These are phyloP conservation scores for Saraca asoca DNA, from an alignment of 331 rosid genomes.

Conservation along the genomic window DNA sequence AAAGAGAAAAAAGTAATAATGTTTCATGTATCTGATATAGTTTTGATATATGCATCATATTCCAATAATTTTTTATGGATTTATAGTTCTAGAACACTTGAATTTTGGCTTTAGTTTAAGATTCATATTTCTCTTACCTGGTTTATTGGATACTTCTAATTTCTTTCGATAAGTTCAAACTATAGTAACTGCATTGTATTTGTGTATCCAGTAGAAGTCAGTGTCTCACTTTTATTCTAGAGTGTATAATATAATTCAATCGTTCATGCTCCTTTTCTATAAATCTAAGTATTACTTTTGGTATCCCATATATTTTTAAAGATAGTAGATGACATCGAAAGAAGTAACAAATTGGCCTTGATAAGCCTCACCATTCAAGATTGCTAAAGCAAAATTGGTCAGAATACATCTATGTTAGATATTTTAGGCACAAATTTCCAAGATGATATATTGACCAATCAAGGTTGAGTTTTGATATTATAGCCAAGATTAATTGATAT, in stretches of 20 bases:
- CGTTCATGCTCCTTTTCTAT: slow-evolving; percentile 6
- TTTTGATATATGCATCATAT: neutral
- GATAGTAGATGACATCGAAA: slow-evolving; percentile 48
- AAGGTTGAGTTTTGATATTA: slow-evolving; percentile 1
- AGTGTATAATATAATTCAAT: neutral
- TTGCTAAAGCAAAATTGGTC: slow-evolving; percentile 40
- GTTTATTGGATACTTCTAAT: slow-evolving; percentile 2
- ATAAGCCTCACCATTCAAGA: slow-evolving; percentile 40
- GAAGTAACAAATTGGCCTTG: too few species aligned
- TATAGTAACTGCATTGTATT: neutral
- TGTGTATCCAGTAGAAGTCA: neutral
- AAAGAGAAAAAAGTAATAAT: too few species aligned
- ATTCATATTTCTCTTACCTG: slow-evolving; percentile 3
- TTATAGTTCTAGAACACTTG: slow-evolving; percentile 2
- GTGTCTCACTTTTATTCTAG: neutral
- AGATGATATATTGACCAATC: slow-evolving; percentile 52
- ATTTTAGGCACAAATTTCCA: slow-evolving; percentile 47
- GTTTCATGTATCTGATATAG: neutral
- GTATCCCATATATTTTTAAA: slow-evolving; percentile 51
- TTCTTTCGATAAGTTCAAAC: slow-evolving; percentile 19
- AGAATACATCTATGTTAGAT: slow-evolving; percentile 38
- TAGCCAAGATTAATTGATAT: slow-evolving; percentile 5
- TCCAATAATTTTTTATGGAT: neutral
- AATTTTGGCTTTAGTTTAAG: slow-evolving; percentile 1
- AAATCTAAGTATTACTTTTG: slow-evolving; percentile 46